Evolutionary conservation across 176 grass and related monocot genomes (phyloP), one percentile per base, ranked within the genome.

Genomic region (Alopecurus myosuroides): DNA sequence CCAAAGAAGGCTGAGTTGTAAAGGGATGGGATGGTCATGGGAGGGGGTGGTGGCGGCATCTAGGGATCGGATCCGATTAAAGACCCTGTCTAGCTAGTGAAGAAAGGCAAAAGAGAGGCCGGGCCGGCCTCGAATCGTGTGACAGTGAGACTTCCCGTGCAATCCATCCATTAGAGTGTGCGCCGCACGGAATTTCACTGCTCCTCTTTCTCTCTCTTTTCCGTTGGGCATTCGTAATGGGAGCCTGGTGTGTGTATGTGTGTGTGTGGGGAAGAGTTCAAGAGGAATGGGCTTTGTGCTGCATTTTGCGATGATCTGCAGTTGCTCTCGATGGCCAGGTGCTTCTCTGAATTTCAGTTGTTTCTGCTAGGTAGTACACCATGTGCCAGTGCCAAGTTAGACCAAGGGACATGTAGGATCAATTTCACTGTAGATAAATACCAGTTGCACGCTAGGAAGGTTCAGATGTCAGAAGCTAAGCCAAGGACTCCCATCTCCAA

Each of bases 41-140:
- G 50, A 58, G 36, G 83, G 19, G 23, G 49, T 37, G 72, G 78
- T 25, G 70, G 33, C 29, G 79, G 86, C 86, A 86, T 77, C 76
- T 81, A 14, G 26, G 84, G 69, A 91, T 91, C 84, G 86, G 77
- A 80, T 84, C 89, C 39, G 52, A 76, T 61, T 76, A 83, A 90
- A 87, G 74, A 73, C 40, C 34, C 73, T 86, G 82, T 86, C 79
- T 86, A 33, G 53, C 80, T 50, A 78, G 56, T 86, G 79, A 58
- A 60, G 80, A 80, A 87, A 87, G 85, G 85, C 85, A 80, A 84
- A 84, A 84, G 80, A 79, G 11, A 70, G 10, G 22, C 42, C 19
- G 28, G 15, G 19, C 17, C 29, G 48, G 29, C 37, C 31, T 41
- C 35, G 67, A 44, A 20, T 34, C 60, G 37, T 14, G 23, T 40